Evolutionary conservation across 148 eudicot species (phyloP).

Genomic region (Heliamphora exappendiculata): DNA sequence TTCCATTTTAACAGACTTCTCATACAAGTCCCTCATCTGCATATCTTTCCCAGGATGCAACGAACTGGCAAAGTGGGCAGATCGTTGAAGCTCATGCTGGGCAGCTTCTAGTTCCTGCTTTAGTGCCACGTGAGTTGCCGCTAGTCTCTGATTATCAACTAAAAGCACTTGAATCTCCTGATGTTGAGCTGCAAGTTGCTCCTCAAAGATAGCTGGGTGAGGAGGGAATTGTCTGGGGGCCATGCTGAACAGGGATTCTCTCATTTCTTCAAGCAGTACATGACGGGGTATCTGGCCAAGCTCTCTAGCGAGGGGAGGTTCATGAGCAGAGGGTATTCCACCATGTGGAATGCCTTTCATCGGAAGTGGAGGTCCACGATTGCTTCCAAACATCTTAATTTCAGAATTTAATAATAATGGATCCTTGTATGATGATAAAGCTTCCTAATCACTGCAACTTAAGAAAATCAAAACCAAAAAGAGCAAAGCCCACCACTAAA

Average conservation of each 20-base stretch:
- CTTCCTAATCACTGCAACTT: slow-evolving; percentile 4
- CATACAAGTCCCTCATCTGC: slow-evolving; percentile 71
- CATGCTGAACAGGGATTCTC: slow-evolving; percentile 61
- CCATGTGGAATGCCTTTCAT: slow-evolving; percentile 50
- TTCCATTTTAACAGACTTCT: slow-evolving; percentile 69
- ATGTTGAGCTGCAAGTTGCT: slow-evolving; percentile 65
- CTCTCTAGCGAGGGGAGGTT: slow-evolving; percentile 45
- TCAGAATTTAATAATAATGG: neutral
- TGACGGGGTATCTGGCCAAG: slow-evolving; percentile 57
- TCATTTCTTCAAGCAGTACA: slow-evolving; percentile 62
- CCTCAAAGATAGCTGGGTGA: slow-evolving; percentile 85
- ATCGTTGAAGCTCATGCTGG: slow-evolving; percentile 62
- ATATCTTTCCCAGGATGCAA: slow-evolving; percentile 58
- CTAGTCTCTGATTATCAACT: slow-evolving; percentile 73
- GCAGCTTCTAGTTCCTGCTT: slow-evolving; percentile 78
- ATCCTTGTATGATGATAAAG: neutral
- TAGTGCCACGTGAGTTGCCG: slow-evolving; percentile 90
- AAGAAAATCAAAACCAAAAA: neutral
- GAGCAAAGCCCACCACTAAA: neutral
- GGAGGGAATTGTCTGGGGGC: slow-evolving; percentile 62
- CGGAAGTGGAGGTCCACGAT: slow-evolving; percentile 60
- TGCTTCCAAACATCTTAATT: slow-evolving; percentile 58
- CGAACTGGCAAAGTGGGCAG: slow-evolving; percentile 48
- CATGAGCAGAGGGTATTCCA: slow-evolving; percentile 47
- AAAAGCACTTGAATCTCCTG: slow-evolving; percentile 73